phyloP scores from a whole-genome alignment of 176 grass and related monocot genomes.

The Guadua angustifolia region DNA sequence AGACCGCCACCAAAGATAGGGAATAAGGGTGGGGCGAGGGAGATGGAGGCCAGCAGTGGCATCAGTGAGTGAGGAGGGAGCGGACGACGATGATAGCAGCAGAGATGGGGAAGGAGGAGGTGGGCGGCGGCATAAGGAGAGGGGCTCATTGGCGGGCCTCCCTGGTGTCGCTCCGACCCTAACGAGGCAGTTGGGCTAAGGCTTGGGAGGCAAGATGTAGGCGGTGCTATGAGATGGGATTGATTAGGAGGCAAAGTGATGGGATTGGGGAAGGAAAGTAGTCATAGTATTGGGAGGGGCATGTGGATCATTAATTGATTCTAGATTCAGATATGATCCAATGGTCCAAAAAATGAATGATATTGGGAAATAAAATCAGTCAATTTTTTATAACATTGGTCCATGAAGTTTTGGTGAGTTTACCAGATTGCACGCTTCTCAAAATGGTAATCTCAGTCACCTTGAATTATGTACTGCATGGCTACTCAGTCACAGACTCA shows the following conservation, averaged over 20 bases:
- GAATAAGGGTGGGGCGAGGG: no score
- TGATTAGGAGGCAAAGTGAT: rapidly evolving
- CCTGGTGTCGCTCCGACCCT: rapidly evolving
- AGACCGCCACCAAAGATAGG: no score
- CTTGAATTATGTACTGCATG: constrained; percentile 23
- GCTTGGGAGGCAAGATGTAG: neutral
- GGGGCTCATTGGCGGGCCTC: no score
- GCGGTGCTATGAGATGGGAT: rapidly evolving
- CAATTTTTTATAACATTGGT: neutral
- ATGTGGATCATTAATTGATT: no score
- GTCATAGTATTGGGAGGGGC: no score
- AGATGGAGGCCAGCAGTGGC: no score
- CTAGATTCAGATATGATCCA: no score
- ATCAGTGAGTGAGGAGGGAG: no score
- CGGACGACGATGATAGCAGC: rapidly evolving
- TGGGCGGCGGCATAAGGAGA: neutral
- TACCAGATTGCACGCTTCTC: constrained; percentile 14
- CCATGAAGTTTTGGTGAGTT: constrained; percentile 23
- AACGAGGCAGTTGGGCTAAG: rapidly evolving
- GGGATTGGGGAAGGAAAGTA: neutral
- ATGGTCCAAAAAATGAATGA: no score
- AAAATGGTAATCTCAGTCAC: constrained; percentile 3
- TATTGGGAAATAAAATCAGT: no score
- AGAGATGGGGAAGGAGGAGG: neutral
- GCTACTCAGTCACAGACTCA: constrained; percentile 15